Evolutionary conservation across 2,329 filamentous ascomycete genomes (phyloP), one percentile per base, ranked within the genome.

Genomic region (Epichloe gansuensis): DNA sequence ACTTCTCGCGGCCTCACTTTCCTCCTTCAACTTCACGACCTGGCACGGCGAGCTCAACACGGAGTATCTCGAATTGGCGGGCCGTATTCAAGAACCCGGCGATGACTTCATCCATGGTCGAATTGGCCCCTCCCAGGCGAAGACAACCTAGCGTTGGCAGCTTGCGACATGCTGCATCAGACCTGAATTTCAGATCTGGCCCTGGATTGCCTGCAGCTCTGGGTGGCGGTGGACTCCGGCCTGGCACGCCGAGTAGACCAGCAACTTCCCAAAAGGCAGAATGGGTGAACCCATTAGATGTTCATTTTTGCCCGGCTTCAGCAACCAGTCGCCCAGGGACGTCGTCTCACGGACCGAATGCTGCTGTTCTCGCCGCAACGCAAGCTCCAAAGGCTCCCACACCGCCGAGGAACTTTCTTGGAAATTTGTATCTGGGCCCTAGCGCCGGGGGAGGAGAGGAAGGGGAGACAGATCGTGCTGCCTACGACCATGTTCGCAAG

Each of bases 211-310:
- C 23, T 67, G 67, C 47, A 58, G 60, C 38, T 68, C 55, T 66
- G 9, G 64, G 62, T 1, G 63, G 61, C 21, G 57, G 62, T 41
- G 60, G 62, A 7, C 56, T 61, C 15, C 61, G 65, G 23, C 64
- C 65, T 3, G 63, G 61, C 9, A 54, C 51, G 9, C 55, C 56
- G 7, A 58, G 50, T 6, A 54, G 55, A 36, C 58, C 63, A 5
- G 51, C 53, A 6, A 65, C 41, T 5, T 49, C 65, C 4, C 66
- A 60, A 25, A 67, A 63, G 44, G 70, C 68, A 51, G 64, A 68
- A 4, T 73, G 71, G 66, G 65, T 72, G 6, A 74, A 73, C 54
- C 72, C 75, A 0, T 65, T 77, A n/a, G 71, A 76, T 12, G 67
- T 74, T 35, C 70, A 75, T 53, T 73, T 73, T 54, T 57, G 57